Evolutionary conservation across 345 rosid species (phyloP), one percentile per base, ranked within the genome.

Genomic region (Corchorus capsularis): DNA sequence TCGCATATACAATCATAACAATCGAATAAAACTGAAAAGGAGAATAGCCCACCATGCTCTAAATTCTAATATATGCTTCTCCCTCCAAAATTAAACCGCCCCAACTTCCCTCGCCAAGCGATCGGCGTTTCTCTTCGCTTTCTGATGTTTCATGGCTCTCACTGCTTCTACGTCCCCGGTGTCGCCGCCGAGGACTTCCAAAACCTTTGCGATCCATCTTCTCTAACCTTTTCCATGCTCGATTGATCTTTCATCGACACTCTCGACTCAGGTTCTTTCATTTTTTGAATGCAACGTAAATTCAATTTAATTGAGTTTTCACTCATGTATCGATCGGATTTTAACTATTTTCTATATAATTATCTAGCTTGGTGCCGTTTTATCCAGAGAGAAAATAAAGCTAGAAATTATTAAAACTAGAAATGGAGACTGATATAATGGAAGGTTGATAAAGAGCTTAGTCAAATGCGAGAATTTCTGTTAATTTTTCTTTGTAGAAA

Each of bases 221-320:
- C 65, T 68, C 60, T 76, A 72, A 27, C 27, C 0, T 27, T 27
- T 27, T 68, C 84, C 85, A 92, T 95, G 96, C 80, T 83, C 27
- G 27, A 27, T 27, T 8, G 73, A 80, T 72, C 74, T 79, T 56
- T 84, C 94, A 43, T 82, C 89, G 27, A 78, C 85, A 59, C 72
- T 92, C 74, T 76, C 91, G 41, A 75, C 79, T 32, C 93, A 92
- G 94, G 75, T 92, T 88, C 90, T 63, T 82, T 87, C 46, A 83
- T 86, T 65, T 72, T 86, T n/a, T 86, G 81, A 49, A 89, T n/a
- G n/a, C n/a, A n/a, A n/a, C 10, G 46, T 6, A 9, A 16, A 69
- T 69, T 2, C 15, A 34, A 69, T 34, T 69, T 32, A 10, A 35
- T 50, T 17, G 59, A 50, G 8, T 50, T 34, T 50, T 19, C 43